Evolutionary conservation across 2,329 filamentous ascomycete genomes (phyloP), one percentile per base, ranked within the genome.

Genomic region (Aureobasidium pullulans): DNA sequence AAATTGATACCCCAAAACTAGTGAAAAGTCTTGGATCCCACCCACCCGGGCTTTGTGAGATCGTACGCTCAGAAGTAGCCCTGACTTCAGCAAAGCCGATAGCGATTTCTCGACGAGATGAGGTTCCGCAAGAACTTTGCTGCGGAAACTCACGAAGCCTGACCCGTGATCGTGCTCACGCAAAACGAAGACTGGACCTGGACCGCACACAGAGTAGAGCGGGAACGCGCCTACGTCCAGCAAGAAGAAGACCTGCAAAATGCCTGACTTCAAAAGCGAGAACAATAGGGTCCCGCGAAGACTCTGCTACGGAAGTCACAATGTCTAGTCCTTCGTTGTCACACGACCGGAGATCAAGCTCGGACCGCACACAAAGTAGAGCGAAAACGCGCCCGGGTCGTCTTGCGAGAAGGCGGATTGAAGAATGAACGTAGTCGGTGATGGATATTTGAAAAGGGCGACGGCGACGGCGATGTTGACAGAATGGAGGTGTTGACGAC

Each of bases 21-120:
- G 19, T 36, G 34, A 9, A 19, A 48, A 23, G 19, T 37, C 19
- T 44, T 44, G 52, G 31, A 57, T 46, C 52, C 40, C 52, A 34
- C 52, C 52, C 52, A 46, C 52, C 52, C 52, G 40, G 52, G 52
- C 52, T 57, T 57, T 42, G 31, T 29, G 23, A 57, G 2, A 37
- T 6, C 2, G 37, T 37, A 37, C 1, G 19, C 13, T 57, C 29
- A 44, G 52, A 57, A 23, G 52, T 13, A 57, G 40, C 52, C 52
- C 52, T 57, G 52, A 46, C 52, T 57, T 40, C 16, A 28, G 13
- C 13, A 36, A 28, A 29, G 28, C 23, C 23, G 23, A 23, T 23
- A 23, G 23, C 23, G 23, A 23, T 23, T 23, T 23, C 23, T 23
- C 23, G 32, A 49, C 1, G 11, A 36, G 11, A 50, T 37, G 19